These are phyloP conservation scores for Paspalum vaginatum DNA, from an alignment of 176 grass and related monocot species.

Conservation along the genomic window DNA sequence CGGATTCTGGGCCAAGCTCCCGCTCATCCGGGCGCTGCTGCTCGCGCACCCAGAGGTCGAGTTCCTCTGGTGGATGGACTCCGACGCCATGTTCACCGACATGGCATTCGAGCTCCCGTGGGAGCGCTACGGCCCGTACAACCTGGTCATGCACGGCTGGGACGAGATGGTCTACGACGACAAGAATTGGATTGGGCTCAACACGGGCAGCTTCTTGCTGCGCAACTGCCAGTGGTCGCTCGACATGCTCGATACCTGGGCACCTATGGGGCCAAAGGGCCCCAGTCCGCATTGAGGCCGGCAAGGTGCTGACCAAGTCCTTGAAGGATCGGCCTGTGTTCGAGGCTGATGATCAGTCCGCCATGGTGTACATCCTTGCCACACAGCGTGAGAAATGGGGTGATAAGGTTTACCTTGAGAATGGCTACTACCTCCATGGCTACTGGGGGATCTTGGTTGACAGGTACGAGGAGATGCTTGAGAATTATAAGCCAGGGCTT, in stretches of 20 bases:
- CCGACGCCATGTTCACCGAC: constrained; percentile 95
- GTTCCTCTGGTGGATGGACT: constrained; percentile 99
- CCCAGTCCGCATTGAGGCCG: constrained; percentile 74
- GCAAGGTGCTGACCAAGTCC: constrained; percentile 76
- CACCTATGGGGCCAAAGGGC: constrained; percentile 99
- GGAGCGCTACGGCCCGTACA: constrained; percentile 81
- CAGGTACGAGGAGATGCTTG: constrained; percentile 96
- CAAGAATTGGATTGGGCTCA: constrained; percentile 98
- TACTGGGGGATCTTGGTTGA: constrained; percentile 98
- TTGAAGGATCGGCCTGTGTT: constrained; percentile 98
- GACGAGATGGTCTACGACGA: constrained; percentile 98
- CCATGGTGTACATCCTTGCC: constrained; percentile 95
- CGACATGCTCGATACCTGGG: constrained; percentile 91
- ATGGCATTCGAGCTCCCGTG: constrained; percentile 98
- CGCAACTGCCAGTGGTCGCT: constrained; percentile 99
- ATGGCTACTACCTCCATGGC: constrained; percentile 93
- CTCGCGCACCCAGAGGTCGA: constrained; percentile 88
- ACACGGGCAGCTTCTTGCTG: constrained; percentile 92
- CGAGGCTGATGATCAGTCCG: constrained; percentile 98
- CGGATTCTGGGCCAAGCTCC: constrained; percentile 96
- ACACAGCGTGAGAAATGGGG: constrained; percentile 86
- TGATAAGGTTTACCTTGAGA: constrained; percentile 91
- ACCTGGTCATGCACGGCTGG: constrained; percentile 92
- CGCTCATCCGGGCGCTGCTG: constrained; percentile 85
- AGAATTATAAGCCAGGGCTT: constrained; percentile 94